phyloP scores from a whole-genome alignment of 371 early-diverging fungal genomes.

The Lichtheimia ramosa region DNA sequence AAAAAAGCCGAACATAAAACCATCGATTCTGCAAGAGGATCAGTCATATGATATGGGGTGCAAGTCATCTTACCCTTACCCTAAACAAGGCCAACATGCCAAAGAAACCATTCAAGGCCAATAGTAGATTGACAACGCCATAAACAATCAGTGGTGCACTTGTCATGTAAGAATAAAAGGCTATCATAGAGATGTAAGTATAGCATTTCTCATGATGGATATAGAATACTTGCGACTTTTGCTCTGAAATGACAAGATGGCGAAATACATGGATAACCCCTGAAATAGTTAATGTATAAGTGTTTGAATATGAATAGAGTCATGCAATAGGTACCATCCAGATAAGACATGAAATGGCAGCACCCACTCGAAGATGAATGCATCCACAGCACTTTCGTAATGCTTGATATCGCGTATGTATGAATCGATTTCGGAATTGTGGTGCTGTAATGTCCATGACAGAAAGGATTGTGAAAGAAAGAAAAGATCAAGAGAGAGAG shows the following conservation, averaged over 20 bases:
- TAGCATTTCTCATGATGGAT: not conserved
- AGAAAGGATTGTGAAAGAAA: not conserved
- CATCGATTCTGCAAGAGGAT: constrained; percentile 10
- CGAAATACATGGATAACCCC: constrained; percentile 49
- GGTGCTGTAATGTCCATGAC: constrained; percentile 3
- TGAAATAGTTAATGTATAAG: constrained; percentile 4
- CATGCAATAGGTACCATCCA: constrained; percentile 40
- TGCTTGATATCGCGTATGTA: constrained; percentile 18
- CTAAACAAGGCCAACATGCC: constrained; percentile 31
- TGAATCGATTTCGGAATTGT: constrained; percentile 14
- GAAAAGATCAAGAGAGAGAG: no score
- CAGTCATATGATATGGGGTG: constrained; percentile 13
- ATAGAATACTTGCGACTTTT: constrained; percentile 42
- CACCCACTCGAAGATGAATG: constrained; percentile 47
- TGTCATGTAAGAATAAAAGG: constrained; percentile 37
- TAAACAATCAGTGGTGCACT: constrained; percentile 35
- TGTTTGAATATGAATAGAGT: not conserved
- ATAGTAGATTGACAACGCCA: constrained; percentile 39
- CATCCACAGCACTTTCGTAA: constrained; percentile 50
- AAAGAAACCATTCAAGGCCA: constrained; percentile 27
- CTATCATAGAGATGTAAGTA: constrained; percentile 17
- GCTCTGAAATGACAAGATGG: constrained; percentile 42
- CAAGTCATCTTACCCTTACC: constrained; percentile 12
- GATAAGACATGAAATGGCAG: constrained; percentile 31
- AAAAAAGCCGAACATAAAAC: constrained; percentile 14